Evolutionary conservation across 1,139 yeast genomes (phyloP), one percentile per base, ranked within the genome.

Genomic region (Scheffersomyces cryptocercus): DNA sequence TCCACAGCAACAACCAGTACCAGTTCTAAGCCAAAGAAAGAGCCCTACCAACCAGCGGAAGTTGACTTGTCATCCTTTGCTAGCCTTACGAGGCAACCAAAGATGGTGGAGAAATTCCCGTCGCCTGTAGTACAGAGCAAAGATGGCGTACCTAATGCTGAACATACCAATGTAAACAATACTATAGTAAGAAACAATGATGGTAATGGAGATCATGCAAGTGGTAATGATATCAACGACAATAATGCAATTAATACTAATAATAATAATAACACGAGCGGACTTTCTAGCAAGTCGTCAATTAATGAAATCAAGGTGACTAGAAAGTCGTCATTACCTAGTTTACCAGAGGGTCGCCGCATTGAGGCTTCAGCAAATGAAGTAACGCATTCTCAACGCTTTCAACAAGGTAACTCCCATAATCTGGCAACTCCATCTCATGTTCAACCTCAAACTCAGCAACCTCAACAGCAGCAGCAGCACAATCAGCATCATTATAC

Each of bases 41-140:
- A 67, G 43, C 77, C 78, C 1, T 78, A 77, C 54, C 77, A 73
- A 43, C 82, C 82, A 0, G 82, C 83, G 0, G 79, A 77, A 48
- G 82, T 75, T 6, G 83, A 78, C 49, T 64, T 78, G 48, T 68
- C 77, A 5, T 64, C 77, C 13, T 73, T 74, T 59, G 73, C 79
- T 3, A 72, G 78, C 52, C 62, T 75, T 37, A 75, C 79, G 4
- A 61, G 79, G 40, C 79, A 74, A 52, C 75, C 76, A 24, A 69
- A 68, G 46, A 16, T 49, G 29, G 13, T 35, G 4, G 42, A 39
- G 20, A 31, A 37, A 20, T 15, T 31, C 5, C 35, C 35, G 10
- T 31, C 35, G 10, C 29, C 38, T 7, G 29, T 14, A 10, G 20
- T 31, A 7, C 26, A 20, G 26, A 20, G 26, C 26, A 20, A 20